Evolutionary conservation across 306 rosid species (phyloP).

Genomic region (Glycine latifolia): DNA sequence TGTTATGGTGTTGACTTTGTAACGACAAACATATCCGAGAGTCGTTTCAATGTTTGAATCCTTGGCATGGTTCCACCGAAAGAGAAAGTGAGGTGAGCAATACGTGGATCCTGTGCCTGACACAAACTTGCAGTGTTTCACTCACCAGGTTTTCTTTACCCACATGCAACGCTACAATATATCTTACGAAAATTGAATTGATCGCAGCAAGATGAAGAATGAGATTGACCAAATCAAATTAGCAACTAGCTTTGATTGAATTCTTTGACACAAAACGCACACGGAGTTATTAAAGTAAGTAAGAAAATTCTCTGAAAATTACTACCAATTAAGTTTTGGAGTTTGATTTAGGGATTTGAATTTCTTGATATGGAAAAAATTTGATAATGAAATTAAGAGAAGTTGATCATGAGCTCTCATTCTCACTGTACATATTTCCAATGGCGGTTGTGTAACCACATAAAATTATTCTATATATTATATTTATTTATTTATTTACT

Average conservation of each 20-base stretch:
- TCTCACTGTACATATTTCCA: too few species aligned
- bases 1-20: conserved; percentile 65
- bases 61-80: conserved; percentile 63
- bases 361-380: too few species aligned
- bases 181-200: background rate
- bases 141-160: background rate
- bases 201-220: background rate
- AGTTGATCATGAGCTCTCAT: too few species aligned
- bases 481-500: too few species aligned
- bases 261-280: background rate
- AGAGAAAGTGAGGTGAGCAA: conserved; percentile 47
- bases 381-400: too few species aligned
- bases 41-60: conserved; percentile 45
- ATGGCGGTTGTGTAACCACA: too few species aligned
- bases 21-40: conserved; percentile 34
- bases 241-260: background rate
- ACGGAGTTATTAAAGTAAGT: background rate
- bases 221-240: background rate
- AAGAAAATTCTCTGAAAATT: background rate
- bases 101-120: conserved; percentile 53
- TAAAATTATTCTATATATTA: too few species aligned
- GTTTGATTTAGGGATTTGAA: background rate
- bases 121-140: conserved; percentile 40
- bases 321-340: background rate
- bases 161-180: conserved; percentile 9